Evolutionary conservation across 2,329 filamentous ascomycete genomes (phyloP), one percentile per base, ranked within the genome.

Genomic region (Rutstroemia sydowiana): DNA sequence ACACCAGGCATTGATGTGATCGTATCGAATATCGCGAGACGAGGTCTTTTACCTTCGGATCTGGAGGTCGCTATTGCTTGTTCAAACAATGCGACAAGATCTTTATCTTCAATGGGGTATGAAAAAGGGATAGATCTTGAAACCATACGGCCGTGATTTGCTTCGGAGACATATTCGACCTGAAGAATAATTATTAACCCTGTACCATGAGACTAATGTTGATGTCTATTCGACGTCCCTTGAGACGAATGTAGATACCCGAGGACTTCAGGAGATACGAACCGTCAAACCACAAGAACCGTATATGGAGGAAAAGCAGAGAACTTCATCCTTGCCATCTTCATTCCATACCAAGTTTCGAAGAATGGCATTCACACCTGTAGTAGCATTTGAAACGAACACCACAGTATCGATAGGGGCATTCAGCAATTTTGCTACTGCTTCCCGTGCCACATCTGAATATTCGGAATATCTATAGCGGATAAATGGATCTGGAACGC

Each of bases 351-450:
- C 63, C 2, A 96, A 68, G 65, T 86, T 91, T 39, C 85, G 81
- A n/a, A 95, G 76, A 5, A 95, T 79, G 0, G 82, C 87, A 69
- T 93, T 92, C 43, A 90, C 70, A 21, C 81, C 88, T 0, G 79
- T 84, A 0, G 88, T 95, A 11, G 90, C 88, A 66, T 96, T 96
- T 52, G 79, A 73, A 1, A 95, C 82, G 57, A 95, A 84, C 1
- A 95, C 89, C 36, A 87, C 72, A 9, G 83, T 81, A 9, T 84
- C 75, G 1, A 73, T 64, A 0, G 84, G 81, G 0, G 79, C 84
- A 55, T 87, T 79, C 55, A 96, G 71, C 20, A 88, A 63, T 21
- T 71, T 66, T 1, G 87, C 85, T 4, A 91, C 71, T 3, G 82
- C 83, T 32, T 68, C 70, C 8, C 88, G 83, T 9, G 77, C 77